Base-by-base conservation (phyloP, 164 flowering plant genomes). In the Umbilicus rupestris region DNA sequence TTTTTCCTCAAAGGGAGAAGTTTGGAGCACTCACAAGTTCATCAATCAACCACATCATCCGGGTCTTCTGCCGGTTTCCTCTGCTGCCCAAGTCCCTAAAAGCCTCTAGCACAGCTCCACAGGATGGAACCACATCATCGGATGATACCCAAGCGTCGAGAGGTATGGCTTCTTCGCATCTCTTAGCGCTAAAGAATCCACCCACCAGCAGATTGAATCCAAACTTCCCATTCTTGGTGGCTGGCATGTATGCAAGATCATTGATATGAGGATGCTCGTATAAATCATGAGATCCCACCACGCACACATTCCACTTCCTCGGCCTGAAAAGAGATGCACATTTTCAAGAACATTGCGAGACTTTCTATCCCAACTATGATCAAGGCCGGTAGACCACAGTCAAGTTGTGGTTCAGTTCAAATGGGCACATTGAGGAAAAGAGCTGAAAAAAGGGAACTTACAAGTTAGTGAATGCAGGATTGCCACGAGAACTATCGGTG, bases 41-140 rank as follows among this genome's bases (percentile, higher is more conserved):
- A 70, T 93, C 98, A 28, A 93, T 93, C 28, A 93, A 66, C 98
- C 98, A 93, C 98, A 90, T 93, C 98, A 90, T 93, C 69, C 98
- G 80, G 0, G 86, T 82, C 67, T 83, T 93, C 60, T 93, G 98
- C 68, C 98, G 73, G 79, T 90, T 88, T 41, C 97, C 98, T 78
- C 98, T 79, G 45, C 68, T 46, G 57, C 97, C 98, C 33, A 90
- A 92, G 71, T 90, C 98, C 63, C 96, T 78, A 66, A 75, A 93
- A 22, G 97, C 87, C 79, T 89, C 97, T 1, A 93, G 75, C 29
- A 93, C 72, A 1, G 98, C 98, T 70, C 71, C 74, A 78, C 97
- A 93, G 3, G 80, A 71, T 6, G 90, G 87, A 63, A 87, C 22
- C 5, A 90, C 76, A 68, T 89, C 96, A 35, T 89, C 92, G 2